phyloP scores from a whole-genome alignment of 352 stramenopile genomes.

The Phytophthora tentaculata region DNA sequence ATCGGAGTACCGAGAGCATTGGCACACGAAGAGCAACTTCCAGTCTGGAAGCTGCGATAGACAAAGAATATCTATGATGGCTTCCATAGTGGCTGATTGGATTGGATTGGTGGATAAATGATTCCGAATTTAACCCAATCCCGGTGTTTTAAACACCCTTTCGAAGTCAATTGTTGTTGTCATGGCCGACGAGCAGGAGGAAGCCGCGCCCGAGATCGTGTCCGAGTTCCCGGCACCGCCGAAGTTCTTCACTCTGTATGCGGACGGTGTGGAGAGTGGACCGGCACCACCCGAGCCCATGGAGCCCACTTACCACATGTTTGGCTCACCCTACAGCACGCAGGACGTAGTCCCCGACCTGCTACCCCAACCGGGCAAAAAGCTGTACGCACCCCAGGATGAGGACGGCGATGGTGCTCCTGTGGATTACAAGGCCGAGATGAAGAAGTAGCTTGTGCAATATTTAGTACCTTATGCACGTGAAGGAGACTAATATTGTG shows the following conservation, averaged over 20 bases:
- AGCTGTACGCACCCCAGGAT: slow-evolving; percentile 55
- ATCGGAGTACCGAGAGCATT: slow-evolving; percentile 44
- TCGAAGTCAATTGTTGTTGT: too few species aligned
- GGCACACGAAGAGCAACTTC: background rate
- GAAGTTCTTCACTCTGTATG: slow-evolving; percentile 80
- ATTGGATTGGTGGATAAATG: background rate
- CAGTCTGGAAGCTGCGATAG: background rate
- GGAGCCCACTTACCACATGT: slow-evolving; percentile 87
- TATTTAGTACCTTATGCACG: background rate
- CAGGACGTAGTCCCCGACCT: slow-evolving; percentile 82
- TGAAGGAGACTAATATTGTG: slow-evolving; percentile 2
- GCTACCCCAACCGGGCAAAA: slow-evolving; percentile 61
- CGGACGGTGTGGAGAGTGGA: slow-evolving; percentile 51
- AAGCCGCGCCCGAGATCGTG: slow-evolving; percentile 80
- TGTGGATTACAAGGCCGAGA: slow-evolving; percentile 78
- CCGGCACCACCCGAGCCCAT: slow-evolving; percentile 73
- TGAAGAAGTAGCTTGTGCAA: slow-evolving; percentile 66
- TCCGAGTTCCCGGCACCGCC: slow-evolving; percentile 83
- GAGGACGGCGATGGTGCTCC: slow-evolving; percentile 17
- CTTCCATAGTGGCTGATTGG: background rate
- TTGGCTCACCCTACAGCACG: slow-evolving; percentile 84
- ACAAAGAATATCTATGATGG: background rate
- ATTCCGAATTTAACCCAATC: background rate
- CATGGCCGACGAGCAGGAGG: slow-evolving; percentile 10
- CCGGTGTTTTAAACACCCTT: too few species aligned